These are phyloP conservation scores for Chlamydomonas sphaeroides DNA, from an alignment of 139 green algal genomes.

Conservation along the genomic window DNA sequence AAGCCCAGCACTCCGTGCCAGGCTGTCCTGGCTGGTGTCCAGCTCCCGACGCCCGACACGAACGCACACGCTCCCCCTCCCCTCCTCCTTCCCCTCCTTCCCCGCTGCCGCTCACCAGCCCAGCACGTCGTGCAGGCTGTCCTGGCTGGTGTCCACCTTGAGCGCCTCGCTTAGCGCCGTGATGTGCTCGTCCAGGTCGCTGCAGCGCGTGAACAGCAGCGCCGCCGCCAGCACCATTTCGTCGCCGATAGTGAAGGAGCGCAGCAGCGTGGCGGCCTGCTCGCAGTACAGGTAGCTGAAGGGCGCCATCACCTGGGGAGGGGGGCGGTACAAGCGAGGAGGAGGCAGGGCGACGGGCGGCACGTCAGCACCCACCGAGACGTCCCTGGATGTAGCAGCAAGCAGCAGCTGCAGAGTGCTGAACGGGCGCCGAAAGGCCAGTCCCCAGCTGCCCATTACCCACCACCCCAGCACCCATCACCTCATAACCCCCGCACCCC, in stretches of 20 bases:
- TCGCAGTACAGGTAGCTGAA: conserved; percentile 37
- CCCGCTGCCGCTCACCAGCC: conserved; percentile 4
- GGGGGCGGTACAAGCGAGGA: neutral
- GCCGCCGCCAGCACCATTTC: conserved; percentile 59
- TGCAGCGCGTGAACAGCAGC: conserved; percentile 63
- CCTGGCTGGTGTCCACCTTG: neutral
- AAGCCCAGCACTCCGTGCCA: no score
- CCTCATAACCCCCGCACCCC: no score
- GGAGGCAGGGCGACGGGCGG: neutral
- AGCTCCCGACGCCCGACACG: no score
- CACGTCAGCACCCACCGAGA: no score
- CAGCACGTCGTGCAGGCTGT: conserved; percentile 34
- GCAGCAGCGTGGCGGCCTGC: conserved; percentile 57
- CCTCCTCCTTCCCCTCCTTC: neutral
- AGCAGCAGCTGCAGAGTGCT: no score
- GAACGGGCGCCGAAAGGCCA: no score
- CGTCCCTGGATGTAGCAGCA: no score
- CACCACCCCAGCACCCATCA: no score
- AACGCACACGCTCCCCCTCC: neutral
- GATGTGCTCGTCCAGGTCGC: conserved; percentile 44
- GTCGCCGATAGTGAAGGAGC: conserved; percentile 62
- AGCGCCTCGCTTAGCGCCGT: conserved; percentile 1
- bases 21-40: no score
- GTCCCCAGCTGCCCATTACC: no score
- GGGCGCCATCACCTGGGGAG: conserved; percentile 21